Conservation (phyloP, 73 alveolate genomes). For the Symbiodinium pilosum region DNA sequence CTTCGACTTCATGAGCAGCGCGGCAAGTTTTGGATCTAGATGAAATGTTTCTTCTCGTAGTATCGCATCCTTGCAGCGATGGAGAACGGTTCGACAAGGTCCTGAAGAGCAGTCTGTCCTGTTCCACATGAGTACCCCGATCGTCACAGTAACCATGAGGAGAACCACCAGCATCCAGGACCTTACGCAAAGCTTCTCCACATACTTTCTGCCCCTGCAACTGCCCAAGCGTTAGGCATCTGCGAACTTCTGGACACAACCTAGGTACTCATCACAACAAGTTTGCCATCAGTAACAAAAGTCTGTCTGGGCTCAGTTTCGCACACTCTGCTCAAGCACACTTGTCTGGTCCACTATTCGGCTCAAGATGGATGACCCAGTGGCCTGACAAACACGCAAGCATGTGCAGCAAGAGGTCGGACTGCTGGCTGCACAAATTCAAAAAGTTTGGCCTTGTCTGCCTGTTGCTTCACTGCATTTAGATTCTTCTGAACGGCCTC, state of each 20-base stretch:
- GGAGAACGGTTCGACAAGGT: not conserved
- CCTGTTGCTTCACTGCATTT: constrained; percentile 64
- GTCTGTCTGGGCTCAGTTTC: not conserved
- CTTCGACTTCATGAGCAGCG: not conserved
- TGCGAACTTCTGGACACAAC: constrained; percentile 71
- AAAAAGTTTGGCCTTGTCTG: constrained; percentile 64
- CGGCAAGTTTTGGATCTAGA: no score
- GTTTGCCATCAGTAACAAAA: no score
- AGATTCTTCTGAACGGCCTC: constrained; percentile 88
- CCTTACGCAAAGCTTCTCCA: constrained; percentile 20
- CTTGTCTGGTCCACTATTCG: constrained; percentile 69
- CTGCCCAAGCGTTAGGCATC: not conserved
- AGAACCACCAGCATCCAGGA: constrained; percentile 72
- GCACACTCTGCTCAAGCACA: constrained; percentile 32
- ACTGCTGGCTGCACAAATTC: not conserved
- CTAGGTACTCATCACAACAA: not conserved
- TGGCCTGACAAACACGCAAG: not conserved
- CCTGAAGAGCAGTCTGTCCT: constrained; percentile 13
- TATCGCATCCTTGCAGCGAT: constrained; percentile 42
- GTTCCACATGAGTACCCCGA: constrained; percentile 86
- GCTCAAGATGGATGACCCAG: constrained; percentile 47
- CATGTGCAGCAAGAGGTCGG: not conserved
- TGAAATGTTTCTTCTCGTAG: constrained; percentile 94
- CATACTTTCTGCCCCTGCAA: no score
- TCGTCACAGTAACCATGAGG: constrained; percentile 36